phyloP scores from a whole-genome alignment of 2,329 filamentous ascomycete species.

The Atkinsonella hypoxylon region DNA sequence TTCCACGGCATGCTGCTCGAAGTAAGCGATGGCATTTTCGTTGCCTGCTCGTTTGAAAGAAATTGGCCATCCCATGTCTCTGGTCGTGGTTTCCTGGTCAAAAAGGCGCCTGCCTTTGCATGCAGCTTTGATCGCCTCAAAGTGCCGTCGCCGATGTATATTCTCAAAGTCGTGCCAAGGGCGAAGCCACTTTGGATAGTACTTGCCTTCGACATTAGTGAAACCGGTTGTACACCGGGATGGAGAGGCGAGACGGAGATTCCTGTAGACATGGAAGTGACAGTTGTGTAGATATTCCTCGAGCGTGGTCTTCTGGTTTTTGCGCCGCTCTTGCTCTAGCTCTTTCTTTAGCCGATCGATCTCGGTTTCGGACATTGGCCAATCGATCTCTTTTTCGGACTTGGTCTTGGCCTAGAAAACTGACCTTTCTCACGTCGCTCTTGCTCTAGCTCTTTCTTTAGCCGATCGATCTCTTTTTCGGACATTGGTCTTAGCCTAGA shows the following conservation, averaged over 20 bases:
- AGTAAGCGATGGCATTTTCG: neutral
- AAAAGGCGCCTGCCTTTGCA: constrained; percentile 9
- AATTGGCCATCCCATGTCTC: neutral
- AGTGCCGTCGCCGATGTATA: constrained; percentile 6
- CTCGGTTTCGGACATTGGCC: too few relatives aligned
- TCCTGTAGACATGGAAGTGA: constrained; percentile 8
- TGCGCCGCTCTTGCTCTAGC: constrained; percentile 3
- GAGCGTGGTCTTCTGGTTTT: constrained; percentile 9
- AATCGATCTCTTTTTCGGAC: too few relatives aligned
- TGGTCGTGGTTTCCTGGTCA: constrained; percentile 1
- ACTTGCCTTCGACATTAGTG: constrained; percentile 11
- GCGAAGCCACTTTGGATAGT: constrained; percentile 11
- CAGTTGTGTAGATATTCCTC: constrained; percentile 10
- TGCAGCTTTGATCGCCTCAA: constrained; percentile 7
- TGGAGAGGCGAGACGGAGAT: constrained; percentile 4
- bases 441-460: neutral
- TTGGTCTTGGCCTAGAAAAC: too few relatives aligned
- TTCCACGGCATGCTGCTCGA: neutral
- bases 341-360: neutral
- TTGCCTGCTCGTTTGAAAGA: neutral
- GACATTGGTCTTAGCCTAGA: too few relatives aligned
- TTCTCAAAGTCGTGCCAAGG: constrained; percentile 9
- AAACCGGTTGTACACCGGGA: neutral
- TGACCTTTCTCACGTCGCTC: too few relatives aligned
- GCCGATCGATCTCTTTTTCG: too few relatives aligned